These are phyloP conservation scores for Cymbopogon citratus DNA, from an alignment of 176 grass and related monocot species.

Conservation along the genomic window DNA sequence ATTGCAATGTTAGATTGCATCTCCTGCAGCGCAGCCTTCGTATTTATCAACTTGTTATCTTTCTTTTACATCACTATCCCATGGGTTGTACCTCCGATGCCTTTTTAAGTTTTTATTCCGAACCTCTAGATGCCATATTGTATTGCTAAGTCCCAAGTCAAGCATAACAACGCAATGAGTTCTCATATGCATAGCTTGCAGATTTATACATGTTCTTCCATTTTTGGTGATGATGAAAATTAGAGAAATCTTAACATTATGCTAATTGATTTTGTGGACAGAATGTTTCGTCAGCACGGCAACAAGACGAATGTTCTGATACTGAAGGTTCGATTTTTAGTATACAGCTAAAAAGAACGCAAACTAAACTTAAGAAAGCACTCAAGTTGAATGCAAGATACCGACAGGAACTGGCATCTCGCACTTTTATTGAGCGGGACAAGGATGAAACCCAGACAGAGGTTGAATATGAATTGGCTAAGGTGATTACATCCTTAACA, in stretches of 20 bases:
- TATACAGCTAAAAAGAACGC: conserved; percentile 73
- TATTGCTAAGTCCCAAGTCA: background rate
- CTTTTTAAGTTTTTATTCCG: background rate
- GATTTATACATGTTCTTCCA: background rate
- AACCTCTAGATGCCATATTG: background rate
- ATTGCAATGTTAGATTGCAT: background rate
- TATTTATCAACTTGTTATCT: background rate
- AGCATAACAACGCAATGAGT: background rate
- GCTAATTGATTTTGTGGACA: conserved; percentile 23
- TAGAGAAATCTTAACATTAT: background rate
- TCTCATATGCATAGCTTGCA: background rate
- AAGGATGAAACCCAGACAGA: conserved; percentile 76
- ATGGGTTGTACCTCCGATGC: background rate
- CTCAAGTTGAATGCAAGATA: conserved; percentile 48
- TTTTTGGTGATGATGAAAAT: conserved; percentile 2
- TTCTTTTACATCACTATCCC: background rate
- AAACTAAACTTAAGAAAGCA: conserved; percentile 66
- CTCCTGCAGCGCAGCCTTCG: background rate
- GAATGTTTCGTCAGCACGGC: background rate
- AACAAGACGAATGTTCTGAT: background rate
- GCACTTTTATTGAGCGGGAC: conserved; percentile 57
- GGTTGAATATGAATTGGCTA: conserved; percentile 64
- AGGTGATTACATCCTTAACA: conserved; percentile 78
- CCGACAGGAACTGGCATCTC: conserved; percentile 52
- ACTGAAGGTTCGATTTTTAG: conserved; percentile 10